Percentiles rank a stretch among this genome's conserved stretches.
Conservation (phyloP, 2,329 filamentous ascomycete species). For the Fusarium sulawesiense region DNA sequence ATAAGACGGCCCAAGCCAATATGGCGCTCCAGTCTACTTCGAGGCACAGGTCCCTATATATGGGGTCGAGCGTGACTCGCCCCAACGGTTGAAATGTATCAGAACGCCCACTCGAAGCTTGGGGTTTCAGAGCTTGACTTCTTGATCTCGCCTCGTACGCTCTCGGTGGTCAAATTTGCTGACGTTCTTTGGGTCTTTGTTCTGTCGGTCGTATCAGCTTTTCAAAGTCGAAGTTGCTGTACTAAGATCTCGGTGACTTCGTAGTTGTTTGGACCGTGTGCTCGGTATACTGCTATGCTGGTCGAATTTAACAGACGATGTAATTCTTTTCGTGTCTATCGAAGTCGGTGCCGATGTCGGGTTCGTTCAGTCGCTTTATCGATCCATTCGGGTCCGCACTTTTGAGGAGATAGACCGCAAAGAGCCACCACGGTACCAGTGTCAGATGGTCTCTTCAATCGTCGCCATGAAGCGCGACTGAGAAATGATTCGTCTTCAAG, state of each 20-base stretch:
- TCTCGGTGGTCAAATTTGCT: conserved; percentile 52
- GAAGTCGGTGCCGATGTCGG: conserved; percentile 41
- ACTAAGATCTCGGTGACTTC: conserved; percentile 55
- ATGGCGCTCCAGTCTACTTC: conserved; percentile 54
- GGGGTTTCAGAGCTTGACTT: not conserved
- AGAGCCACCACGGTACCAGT: not conserved
- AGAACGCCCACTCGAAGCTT: conserved; percentile 51
- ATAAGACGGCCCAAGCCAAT: conserved; percentile 54
- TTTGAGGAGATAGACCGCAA: not conserved
- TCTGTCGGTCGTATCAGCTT: conserved; percentile 57
- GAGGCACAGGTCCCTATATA: conserved; percentile 49
- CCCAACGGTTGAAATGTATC: conserved; percentile 51
- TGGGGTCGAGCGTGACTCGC: conserved; percentile 25
- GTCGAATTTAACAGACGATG: conserved; percentile 55
- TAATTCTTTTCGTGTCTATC: conserved; percentile 50
- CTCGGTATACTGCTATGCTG: conserved; percentile 54
- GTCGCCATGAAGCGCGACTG: conserved; percentile 27
- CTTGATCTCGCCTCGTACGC: not conserved
- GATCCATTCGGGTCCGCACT: conserved; percentile 38
- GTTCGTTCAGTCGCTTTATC: conserved; percentile 38
- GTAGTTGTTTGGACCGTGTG: conserved; percentile 54
- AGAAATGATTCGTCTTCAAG: conserved; percentile 44
- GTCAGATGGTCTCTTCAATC: conserved; percentile 1
- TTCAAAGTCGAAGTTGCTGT: conserved; percentile 56
- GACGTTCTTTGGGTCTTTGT: conserved; percentile 56